Base-by-base conservation (phyloP, 1,284 basidiomycete genomes). In the Rhodotorula glutinis region DNA sequence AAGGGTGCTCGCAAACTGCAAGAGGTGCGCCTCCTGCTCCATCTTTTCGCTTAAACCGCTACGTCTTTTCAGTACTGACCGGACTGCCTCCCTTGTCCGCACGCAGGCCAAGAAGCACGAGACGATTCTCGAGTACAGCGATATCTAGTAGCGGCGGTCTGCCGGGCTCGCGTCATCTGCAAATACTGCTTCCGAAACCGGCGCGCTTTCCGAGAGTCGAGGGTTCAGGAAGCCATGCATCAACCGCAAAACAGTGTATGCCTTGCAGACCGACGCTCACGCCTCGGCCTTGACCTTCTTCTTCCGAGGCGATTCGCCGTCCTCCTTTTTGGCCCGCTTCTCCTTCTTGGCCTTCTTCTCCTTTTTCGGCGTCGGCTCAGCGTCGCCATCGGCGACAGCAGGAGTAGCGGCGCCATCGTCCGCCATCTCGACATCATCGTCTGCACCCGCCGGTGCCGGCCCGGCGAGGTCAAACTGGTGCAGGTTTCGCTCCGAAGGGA, bases 1-100 rank as follows among this genome's bases (percentile, higher is more conserved):
- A 98, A 98, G 83, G 96, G 96, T n/a, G 92, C 91, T 23, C 84
- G 96, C 73, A 99, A 99, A 80, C 87, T 98, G 47, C 88, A 88
- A 59, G 95, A 98, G 52, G 62, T 13, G n/a, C 54, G 10, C 16
- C 30, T 38, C 23, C 30, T 25, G 13, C 19, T 30, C 40, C n/a
- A 14, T 53, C 4, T 25, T 10, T 13, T 10, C 23, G 33, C 21
- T 14, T 23, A 2, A 11, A 13, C 23, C 23, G 9, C n/a, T 25
- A 2, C 2, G 2, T 21, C 38, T 21, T 1, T n/a, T 21, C 21
- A 21, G 5, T 13, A 10, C 54, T 56, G 40, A 44, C 40, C 3
- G n/a, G 30, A 16, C 43, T 44, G 43, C 43, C 17, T 44, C 14
- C 14, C 40, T 27, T 19, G 14, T 5, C 52, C 21, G 17, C n/a